Conservation (phyloP, 768 basidiomycete genomes). For the Hortiboletus campestris region DNA sequence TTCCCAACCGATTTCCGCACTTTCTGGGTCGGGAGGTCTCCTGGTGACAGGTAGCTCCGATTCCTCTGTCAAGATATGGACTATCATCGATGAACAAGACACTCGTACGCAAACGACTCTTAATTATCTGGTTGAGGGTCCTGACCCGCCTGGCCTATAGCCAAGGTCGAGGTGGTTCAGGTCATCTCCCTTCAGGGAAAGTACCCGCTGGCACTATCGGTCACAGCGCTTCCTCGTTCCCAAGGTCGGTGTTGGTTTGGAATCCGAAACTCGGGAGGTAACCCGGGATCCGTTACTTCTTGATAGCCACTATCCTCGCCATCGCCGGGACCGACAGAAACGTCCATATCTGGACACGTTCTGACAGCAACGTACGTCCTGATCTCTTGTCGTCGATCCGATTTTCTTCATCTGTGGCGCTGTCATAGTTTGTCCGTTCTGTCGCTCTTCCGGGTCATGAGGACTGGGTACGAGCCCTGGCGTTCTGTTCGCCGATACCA, state of each 20-base stretch:
- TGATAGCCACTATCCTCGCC: constrained; percentile 65
- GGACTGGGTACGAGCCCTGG: constrained; percentile 89
- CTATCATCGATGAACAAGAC: constrained; percentile 31
- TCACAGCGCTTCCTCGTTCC: constrained; percentile 64
- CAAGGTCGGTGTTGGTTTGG: constrained; percentile 45
- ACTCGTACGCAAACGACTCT: constrained; percentile 23
- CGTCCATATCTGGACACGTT: constrained; percentile 75
- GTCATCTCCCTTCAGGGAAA: constrained; percentile 60
- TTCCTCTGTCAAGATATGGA: constrained; percentile 75
- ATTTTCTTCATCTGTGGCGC: background rate
- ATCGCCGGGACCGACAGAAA: constrained; percentile 78
- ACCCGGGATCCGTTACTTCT: background rate
- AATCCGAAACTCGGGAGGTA: background rate
- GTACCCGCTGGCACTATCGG: constrained; percentile 71
- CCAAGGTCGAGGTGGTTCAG: constrained; percentile 48
- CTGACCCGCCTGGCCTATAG: constrained; percentile 23
- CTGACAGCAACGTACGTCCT: constrained; percentile 50
- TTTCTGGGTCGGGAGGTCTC: constrained; percentile 49
- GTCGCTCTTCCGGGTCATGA: constrained; percentile 79
- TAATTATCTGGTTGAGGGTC: constrained; percentile 1
- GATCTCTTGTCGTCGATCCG: constrained; percentile 3
- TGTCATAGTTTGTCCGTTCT: constrained; percentile 54
- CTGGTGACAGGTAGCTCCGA: constrained; percentile 85
- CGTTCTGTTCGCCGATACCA: constrained; percentile 48
- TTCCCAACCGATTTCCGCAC: constrained; percentile 61